These are phyloP conservation scores for Hyaloperonospora brassicae DNA, from an alignment of 352 stramenopile species.

Conservation along the genomic window DNA sequence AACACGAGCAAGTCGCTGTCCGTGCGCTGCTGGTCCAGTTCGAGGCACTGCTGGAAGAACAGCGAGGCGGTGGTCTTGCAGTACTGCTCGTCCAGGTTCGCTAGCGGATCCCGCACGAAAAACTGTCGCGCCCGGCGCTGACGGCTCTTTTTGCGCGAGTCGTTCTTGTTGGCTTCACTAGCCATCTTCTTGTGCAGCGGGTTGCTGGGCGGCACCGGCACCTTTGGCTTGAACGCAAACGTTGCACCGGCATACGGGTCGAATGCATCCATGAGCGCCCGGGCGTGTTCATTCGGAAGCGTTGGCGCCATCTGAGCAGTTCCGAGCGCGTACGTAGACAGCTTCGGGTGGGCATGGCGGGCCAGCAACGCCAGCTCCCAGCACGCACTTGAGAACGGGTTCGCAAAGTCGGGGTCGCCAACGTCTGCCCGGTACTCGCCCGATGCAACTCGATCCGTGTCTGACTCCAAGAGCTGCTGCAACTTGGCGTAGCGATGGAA, in stretches of 20 bases:
- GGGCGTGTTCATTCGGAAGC: conserved; percentile 60
- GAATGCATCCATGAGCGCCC: conserved; percentile 57
- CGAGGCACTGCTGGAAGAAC: conserved; percentile 31
- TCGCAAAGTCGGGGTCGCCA: conserved; percentile 92
- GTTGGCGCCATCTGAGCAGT: conserved; percentile 53
- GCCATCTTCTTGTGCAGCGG: conserved; percentile 65
- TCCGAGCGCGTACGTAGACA: conserved; percentile 55
- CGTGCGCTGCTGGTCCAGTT: conserved; percentile 22
- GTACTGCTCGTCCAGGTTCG: conserved; percentile 29
- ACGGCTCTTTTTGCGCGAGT: conserved; percentile 40
- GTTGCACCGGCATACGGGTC: conserved; percentile 30
- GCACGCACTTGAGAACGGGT: conserved; percentile 89
- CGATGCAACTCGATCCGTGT: conserved; percentile 90
- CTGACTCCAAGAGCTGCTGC: conserved; percentile 92
- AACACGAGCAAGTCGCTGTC: conserved; percentile 22
- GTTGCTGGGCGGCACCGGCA: conserved; percentile 53
- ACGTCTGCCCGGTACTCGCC: conserved; percentile 89
- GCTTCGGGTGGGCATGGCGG: conserved; percentile 79
- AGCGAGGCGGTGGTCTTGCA: conserved; percentile 25
- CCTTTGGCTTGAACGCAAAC: conserved; percentile 62
- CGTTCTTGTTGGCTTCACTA: conserved; percentile 47
- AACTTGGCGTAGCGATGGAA: conserved; percentile 90
- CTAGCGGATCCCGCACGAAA: conserved; percentile 58
- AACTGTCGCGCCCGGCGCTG: conserved; percentile 48
- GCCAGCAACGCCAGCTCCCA: conserved; percentile 90